Base-by-base conservation (phyloP, 495 filamentous ascomycete species). In the Daldinia decipiens region DNA sequence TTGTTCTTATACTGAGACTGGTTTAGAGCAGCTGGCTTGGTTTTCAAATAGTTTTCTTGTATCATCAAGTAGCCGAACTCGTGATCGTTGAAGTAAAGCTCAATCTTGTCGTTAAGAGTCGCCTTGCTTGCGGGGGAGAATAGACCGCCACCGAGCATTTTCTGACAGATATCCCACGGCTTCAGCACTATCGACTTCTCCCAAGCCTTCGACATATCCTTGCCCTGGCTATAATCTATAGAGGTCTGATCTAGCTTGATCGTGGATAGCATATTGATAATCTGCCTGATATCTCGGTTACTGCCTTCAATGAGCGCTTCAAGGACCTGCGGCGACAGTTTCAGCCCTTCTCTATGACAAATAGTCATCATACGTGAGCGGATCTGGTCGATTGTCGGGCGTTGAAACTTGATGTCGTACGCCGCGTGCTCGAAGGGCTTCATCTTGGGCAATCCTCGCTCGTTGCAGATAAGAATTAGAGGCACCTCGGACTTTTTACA, bases 31-130 rank as follows among this genome's bases (percentile, higher is more conserved):
- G 86, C 83, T 13, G 95, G 96, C 50, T 86, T 90, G 0, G 94
- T 93, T 59, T 87, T 90, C 3, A 99, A 83, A 72, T 98, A 99
- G 73, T 99, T 98, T 78, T 99, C 95, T 76, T 99, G 95, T 65
- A 99, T 87, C 96, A 99, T 98, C 57, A 99, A 79, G 73, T 90
- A 92, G 74, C 92, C 97, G 78, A 98, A 95, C 73, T 99, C 95
- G 73, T 98, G 95, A 71, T 99, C 95, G 75, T 98, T 97, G 85
- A 99, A 99, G 80, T 99, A 99, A 1, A 99, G 88, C 80, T 98
- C 94, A 64, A 94, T 94, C 82, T 99, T 99, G 77, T 99, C 94
- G 74, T 97, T 98, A 52, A 98, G 81, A 0, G 93, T 95, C 7
- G 91, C 82, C 64, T 90, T 96, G 79, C 92, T 95, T 61, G 86